Evolutionary conservation across 306 rosid genomes (phyloP).

Genomic region (Canavalia gladiata): DNA sequence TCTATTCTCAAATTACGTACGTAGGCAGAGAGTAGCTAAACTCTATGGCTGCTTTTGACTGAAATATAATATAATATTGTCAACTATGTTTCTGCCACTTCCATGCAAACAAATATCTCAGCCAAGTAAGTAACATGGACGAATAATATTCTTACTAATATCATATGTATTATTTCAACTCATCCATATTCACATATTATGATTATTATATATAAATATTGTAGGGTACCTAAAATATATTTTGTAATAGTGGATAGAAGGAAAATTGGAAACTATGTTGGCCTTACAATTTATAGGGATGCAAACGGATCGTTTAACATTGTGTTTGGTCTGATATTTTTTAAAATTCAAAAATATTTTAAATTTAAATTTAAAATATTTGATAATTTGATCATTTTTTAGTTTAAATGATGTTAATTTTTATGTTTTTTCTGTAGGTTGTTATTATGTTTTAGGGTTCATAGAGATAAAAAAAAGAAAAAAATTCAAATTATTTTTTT

Average conservation of each 20-base stretch:
- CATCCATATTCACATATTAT: background rate
- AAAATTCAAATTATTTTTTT: too few relatives aligned
- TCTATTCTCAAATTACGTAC: conserved; percentile 31
- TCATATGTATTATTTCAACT: background rate
- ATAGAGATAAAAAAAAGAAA: too few relatives aligned
- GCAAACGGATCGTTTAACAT: background rate
- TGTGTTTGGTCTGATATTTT: background rate
- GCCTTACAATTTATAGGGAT: background rate
- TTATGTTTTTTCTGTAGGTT: too few relatives aligned
- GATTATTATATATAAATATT: background rate
- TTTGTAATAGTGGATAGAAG: background rate
- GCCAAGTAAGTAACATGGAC: background rate
- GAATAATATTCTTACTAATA: background rate
- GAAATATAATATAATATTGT: background rate
- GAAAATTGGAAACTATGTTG: background rate
- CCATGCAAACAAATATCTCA: background rate
- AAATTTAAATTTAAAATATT: background rate
- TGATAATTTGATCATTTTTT: too few relatives aligned
- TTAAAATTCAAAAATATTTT: background rate
- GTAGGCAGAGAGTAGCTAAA: background rate
- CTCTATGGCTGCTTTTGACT: conserved; percentile 45
- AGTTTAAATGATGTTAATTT: too few relatives aligned
- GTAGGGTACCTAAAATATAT: background rate
- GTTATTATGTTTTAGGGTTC: too few relatives aligned
- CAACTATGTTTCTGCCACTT: background rate